Evolutionary conservation across 129 eudicot genomes (phyloP).

Genomic region (Cynara cardunculus): DNA sequence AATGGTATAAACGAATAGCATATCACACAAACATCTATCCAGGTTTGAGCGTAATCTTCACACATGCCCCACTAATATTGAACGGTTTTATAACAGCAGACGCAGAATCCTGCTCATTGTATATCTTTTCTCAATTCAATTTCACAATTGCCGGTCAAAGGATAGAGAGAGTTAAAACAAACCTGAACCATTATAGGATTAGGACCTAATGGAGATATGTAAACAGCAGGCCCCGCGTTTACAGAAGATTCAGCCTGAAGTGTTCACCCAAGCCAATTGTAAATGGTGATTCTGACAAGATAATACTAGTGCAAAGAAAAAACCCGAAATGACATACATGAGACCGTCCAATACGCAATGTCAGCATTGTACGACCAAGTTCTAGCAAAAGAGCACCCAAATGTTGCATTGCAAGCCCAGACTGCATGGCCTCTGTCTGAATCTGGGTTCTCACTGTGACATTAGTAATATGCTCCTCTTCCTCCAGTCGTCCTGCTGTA

Average conservation of each 20-base stretch:
- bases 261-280: conserved; percentile 13
- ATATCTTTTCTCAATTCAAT: too few species aligned
- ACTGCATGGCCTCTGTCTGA: conserved; percentile 62
- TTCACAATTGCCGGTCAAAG: neutral
- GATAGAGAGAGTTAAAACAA: conserved; percentile 13
- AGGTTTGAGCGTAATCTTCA: too few species aligned
- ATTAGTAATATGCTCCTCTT: conserved; percentile 56
- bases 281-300: neutral
- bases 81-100: too few species aligned
- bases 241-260: conserved; percentile 79
- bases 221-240: conserved; percentile 91
- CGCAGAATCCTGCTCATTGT: too few species aligned
- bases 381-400: conserved; percentile 90
- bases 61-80: too few species aligned
- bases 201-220: conserved; percentile 88
- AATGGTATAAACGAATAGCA: too few species aligned
- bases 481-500: conserved; percentile 60
- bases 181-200: conserved; percentile 99
- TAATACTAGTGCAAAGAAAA: neutral
- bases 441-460: conserved; percentile 62
- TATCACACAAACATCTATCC: too few species aligned
- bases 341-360: conserved; percentile 79
- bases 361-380: conserved; percentile 87
- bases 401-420: conserved; percentile 90
- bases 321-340: conserved; percentile 42